A percentile compares a stretch with the other conserved stretches of the same genome.
Evolutionary conservation across 345 rosid genomes (phyloP).

Genomic region (Boechera stricta): DNA sequence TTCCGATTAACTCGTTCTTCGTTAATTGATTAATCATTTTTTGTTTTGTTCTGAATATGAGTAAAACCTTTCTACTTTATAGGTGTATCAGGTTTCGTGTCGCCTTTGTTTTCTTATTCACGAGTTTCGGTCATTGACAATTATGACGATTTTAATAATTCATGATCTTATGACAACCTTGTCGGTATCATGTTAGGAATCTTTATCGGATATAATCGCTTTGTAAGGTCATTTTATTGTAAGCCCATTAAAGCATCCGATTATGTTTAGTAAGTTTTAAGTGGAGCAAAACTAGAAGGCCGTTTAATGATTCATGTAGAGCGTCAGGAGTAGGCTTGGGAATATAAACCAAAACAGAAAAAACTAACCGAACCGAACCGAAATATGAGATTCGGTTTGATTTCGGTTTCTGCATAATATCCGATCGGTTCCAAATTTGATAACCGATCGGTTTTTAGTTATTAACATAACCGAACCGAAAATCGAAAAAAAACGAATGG

Average conservation of each 20-base stretch:
- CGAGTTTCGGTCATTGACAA: background rate
- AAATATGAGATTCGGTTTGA: too few relatives aligned
- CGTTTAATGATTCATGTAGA: background rate
- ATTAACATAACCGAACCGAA: too few relatives aligned
- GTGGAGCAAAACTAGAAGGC: background rate
- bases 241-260: constrained; percentile 9
- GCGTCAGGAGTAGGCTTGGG: too few relatives aligned
- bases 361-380: too few relatives aligned
- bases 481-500: too few relatives aligned
- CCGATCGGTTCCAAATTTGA: too few relatives aligned
- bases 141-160: background rate
- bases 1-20: constrained; percentile 28
- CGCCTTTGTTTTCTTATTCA: too few relatives aligned
- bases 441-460: too few relatives aligned
- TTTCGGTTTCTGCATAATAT: too few relatives aligned
- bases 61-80: background rate
- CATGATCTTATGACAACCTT: background rate
- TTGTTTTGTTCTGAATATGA: background rate
- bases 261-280: background rate
- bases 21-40: constrained; percentile 7
- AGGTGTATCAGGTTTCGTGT: constrained; percentile 1
- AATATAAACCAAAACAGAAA: too few relatives aligned
- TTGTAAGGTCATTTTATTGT: background rate
- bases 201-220: constrained; percentile 29
- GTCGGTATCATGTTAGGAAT: constrained; percentile 37